Evolutionary conservation across 2,329 filamentous ascomycete species (phyloP), one percentile per base, ranked within the genome.

Genomic region (Cladophialophora exuberans): DNA sequence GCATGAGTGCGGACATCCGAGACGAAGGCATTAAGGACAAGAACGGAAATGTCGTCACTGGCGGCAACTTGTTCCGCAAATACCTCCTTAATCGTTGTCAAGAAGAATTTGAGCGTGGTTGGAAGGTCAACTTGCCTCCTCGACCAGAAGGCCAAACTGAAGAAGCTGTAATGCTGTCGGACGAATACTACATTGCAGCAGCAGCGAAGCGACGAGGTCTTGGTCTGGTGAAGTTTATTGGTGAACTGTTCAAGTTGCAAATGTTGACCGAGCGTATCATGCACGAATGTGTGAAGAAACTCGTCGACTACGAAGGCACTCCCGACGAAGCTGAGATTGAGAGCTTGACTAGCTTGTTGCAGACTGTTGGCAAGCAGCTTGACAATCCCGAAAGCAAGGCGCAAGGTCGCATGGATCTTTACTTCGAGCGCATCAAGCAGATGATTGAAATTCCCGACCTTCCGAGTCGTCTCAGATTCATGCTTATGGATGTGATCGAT

Each of bases 261-360:
- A 99, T 99, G 94, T 83, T 99, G 73, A 99, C 94, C 59, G 90
- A 97, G 73, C 89, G 93, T 72, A 99, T 99, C 76, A 99, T 99
- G 94, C 93, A 99, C 79, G 90, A 97, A 75, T 99, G 94, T 82
- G 91, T 99, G 23, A 87, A 91, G 78, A 96, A 96, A 76, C 83
- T 99, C 61, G 89, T 99, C 64, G 93, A 99, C 76, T 97, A 95
- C 74, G 88, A 93, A 69, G 91, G 90, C 59, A 79, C 90, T 58
- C 94, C 94, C 39, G 94, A 99, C 66, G 94, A 99, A 76, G 89
- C 93, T 50, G 92, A 97, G 72, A 88, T 99, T 57, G 94, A 99
- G 80, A 96, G 90, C 64, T 85, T 99, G 73, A 91, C 87, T 67
- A 97, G 95, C 77, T 82, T 99, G 61, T 83, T 99, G 59, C 86